Base-by-base conservation (phyloP, 805 yeast species). In the Yarrowia sp. region DNA sequence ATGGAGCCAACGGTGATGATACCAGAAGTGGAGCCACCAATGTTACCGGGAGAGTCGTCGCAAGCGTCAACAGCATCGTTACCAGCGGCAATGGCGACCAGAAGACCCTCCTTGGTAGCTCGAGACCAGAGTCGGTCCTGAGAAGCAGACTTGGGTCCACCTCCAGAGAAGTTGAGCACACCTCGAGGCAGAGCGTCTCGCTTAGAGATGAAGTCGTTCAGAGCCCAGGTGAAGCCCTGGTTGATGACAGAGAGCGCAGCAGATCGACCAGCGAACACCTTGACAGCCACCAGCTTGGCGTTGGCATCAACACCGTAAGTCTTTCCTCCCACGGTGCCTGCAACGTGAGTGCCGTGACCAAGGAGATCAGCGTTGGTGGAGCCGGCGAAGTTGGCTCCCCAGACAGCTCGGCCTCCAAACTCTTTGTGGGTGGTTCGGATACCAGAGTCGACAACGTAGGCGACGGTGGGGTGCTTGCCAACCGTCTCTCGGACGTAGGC, bases 291-390 rank as follows among this genome's bases (percentile, higher is more conserved):
- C 70, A 86, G 78, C 48, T 83, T 79, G 46, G 85, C 88, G 69
- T 81, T 79, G 79, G 86, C 86, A 70, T 88, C 87, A 50, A 86
- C 84, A 71, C 89, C 89, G 78, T 59, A 59, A 22, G 50, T 46
- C 66, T 46, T 45, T 5, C 66, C 70, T 76, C 69, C 73, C 81
- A 82, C 91, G 42, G 96, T 92, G 80, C 97, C 98, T 16, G 97
- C 97, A 82, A 96, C 91, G 77, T 92, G 98, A 59, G 97, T 91
- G 76, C 98, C 98, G 80, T 92, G 98, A 66, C 97, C 98, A 74
- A 91, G 90, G 64, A 92, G 95, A 77, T 93, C 97, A 73, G 88
- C 91, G 67, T 83, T 84, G 74, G 87, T 91, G 75, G 87, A 88
- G 67, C 79, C 74, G 73, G 96, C 97, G 72, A 91, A 83, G 69